Evolutionary conservation across 1,139 yeast genomes (phyloP).

Genomic region (Kodamaea anthophila): DNA sequence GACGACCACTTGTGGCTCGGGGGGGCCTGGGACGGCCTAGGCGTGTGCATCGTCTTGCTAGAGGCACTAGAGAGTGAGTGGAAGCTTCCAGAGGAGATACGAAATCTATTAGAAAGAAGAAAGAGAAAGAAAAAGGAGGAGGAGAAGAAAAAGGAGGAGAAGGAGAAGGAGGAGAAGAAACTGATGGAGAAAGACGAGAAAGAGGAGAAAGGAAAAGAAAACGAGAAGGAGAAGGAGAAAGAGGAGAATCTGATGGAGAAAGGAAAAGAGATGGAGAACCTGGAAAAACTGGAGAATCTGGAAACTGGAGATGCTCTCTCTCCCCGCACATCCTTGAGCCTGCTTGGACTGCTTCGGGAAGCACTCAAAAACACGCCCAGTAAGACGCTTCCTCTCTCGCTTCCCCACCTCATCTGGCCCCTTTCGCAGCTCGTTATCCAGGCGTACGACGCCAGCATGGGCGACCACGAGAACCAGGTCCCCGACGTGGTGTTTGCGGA

Average conservation of each 20-base stretch:
- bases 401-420: slow-evolving; percentile 47
- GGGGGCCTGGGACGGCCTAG: slow-evolving; percentile 75
- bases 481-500: slow-evolving; percentile 83
- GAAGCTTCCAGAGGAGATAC: too few species aligned
- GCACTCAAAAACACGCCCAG: slow-evolving; percentile 15
- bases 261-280: slow-evolving; percentile 9
- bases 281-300: slow-evolving; percentile 4
- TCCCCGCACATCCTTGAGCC: slow-evolving; percentile 30
- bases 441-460: slow-evolving; percentile 55
- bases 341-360: slow-evolving; percentile 17
- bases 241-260: slow-evolving; percentile 4
- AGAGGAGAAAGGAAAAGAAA: background rate
- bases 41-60: slow-evolving; percentile 57
- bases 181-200: slow-evolving; percentile 1
- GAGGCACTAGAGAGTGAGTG: slow-evolving; percentile 22
- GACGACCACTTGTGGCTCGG: slow-evolving; percentile 87
- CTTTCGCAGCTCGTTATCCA: slow-evolving; percentile 42
- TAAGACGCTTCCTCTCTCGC: slow-evolving; percentile 24
- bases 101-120: too few species aligned
- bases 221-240: slow-evolving; percentile 9
- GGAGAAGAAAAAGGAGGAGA: too few species aligned
- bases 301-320: slow-evolving; percentile 12
- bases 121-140: too few species aligned
- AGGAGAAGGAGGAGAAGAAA: slow-evolving; percentile 12
- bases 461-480: slow-evolving; percentile 64